Base-by-base conservation (phyloP, 257 asterid genomes). In the Ocimum tenuiflorum region DNA sequence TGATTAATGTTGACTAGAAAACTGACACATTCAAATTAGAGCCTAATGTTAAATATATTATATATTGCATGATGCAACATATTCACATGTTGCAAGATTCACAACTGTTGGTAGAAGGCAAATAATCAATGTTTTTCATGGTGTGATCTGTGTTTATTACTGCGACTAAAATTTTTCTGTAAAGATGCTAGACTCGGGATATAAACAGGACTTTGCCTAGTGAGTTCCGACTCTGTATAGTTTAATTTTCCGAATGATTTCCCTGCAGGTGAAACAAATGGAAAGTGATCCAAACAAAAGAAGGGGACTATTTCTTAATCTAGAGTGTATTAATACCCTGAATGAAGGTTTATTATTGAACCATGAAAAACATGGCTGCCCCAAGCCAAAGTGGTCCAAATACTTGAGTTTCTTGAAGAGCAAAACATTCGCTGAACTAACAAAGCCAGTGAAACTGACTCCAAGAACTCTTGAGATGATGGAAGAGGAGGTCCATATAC, bases 331-430 rank as follows among this genome's bases (percentile, higher is more conserved):
- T 68, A 88, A 89, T 66, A 85, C 91, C 51, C 43, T 94, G 71
- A 94, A 94, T 51, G 91, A 89, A 79, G 99, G 97, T 60, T 82
- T 89, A 63, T 42, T 89, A 49, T 67, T 88, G 78, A 95, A 86
- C 76, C 99, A 94, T 60, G 84, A 86, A 4, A 79, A 83, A 18
- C 74, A 73, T 23, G 86, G 91, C 74, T 94, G 99, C 73, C 97
- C 95, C 46, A 87, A 84, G 71, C 95, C 95, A 12, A 76, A 79
- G 79, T 89, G 92, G 97, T 80, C 97, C 6, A 88, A 83, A 75
- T 94, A 89, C 74, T 65, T 94, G 79, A 94, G 95, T 76, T 92
- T 92, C 84, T 75, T 92, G 42, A 81, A 66, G 82, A 89, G 97
- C 91, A 88, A 83, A 78, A 73, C 86, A 8, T 94, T 87, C 31